phyloP scores from a whole-genome alignment of 495 filamentous ascomycete species.

The Lentithecium fluviatile region DNA sequence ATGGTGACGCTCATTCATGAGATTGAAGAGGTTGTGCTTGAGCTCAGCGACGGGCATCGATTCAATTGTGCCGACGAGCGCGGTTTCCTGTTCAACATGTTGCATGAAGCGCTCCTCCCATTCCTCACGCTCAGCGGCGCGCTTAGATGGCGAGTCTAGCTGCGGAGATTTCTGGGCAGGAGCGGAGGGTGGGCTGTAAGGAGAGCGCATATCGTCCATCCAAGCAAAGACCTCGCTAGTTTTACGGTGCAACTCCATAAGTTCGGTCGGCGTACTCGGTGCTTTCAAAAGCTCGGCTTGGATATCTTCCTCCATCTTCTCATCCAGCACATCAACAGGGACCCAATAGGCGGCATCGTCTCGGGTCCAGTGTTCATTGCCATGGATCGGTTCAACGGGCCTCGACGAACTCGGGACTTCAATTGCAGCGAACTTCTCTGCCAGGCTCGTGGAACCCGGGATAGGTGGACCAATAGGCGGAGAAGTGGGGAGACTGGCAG shows the following conservation, averaged over 20 bases:
- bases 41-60: slow-evolving; percentile 16
- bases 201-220: slow-evolving; percentile 6
- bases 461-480: slow-evolving; percentile 8
- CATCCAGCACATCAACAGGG: slow-evolving; percentile 3
- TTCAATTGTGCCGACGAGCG: slow-evolving; percentile 2
- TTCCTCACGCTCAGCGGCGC: background rate
- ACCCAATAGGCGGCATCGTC: slow-evolving; percentile 28
- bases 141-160: background rate
- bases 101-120: slow-evolving; percentile 19
- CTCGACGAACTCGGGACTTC: background rate
- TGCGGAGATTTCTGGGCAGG: background rate
- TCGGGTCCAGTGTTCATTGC: slow-evolving; percentile 27
- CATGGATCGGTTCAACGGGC: slow-evolving; percentile 13
- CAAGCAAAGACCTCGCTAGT: slow-evolving; percentile 9
- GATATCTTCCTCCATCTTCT: no score
- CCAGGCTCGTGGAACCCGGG: slow-evolving; percentile 9
- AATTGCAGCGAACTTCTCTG: slow-evolving; percentile 20
- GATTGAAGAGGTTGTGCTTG: slow-evolving; percentile 12
- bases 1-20: slow-evolving; percentile 7
- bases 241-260: background rate
- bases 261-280: no score
- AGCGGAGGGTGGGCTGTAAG: background rate
- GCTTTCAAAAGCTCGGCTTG: no score
- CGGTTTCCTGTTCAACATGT: slow-evolving; percentile 1
- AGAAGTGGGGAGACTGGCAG: slow-evolving; percentile 11